Percentiles rank a stretch among this genome's conserved stretches.
phyloP scores from a whole-genome alignment of 768 basidiomycete species.

The Leccinum disarticulatum region DNA sequence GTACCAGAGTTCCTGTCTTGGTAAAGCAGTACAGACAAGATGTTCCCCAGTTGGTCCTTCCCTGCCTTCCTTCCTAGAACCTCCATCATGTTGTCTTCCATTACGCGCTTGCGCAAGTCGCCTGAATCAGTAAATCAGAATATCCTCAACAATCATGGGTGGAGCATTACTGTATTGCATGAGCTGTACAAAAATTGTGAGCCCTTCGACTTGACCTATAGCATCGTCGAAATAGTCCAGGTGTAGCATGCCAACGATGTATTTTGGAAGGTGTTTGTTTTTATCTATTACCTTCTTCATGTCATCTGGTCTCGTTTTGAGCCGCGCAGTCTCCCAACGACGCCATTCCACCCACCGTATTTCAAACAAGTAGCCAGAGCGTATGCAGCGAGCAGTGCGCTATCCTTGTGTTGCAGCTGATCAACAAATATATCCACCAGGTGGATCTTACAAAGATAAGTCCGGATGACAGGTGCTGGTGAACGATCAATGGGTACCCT shows the following conservation, averaged over 20 bases:
- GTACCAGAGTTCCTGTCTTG: constrained; percentile 19
- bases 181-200: constrained; percentile 23
- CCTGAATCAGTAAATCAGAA: constrained; percentile 10
- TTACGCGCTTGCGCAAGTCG: constrained; percentile 16
- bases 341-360: constrained; percentile 8
- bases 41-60: constrained; percentile 16
- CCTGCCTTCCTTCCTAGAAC: constrained; percentile 19
- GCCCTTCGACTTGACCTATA: constrained; percentile 24
- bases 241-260: constrained; percentile 24
- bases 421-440: constrained; percentile 14
- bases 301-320: constrained; percentile 7
- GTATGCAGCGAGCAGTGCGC: constrained; percentile 23
- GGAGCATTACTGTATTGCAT: constrained; percentile 19
- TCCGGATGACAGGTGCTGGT: neutral
- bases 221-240: constrained; percentile 28
- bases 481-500: neutral
- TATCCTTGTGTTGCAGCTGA: constrained; percentile 18
- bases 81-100: constrained; percentile 15
- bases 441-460: constrained; percentile 5
- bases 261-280: constrained; percentile 10
- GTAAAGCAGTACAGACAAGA: constrained; percentile 21
- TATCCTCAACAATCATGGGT: neutral
- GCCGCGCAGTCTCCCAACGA: neutral
- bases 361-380: constrained; percentile 19
- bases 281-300: constrained; percentile 11